These are phyloP conservation scores for Furcasterigmium furcatum DNA, from an alignment of 2,329 filamentous ascomycete genomes.

Conservation along the genomic window DNA sequence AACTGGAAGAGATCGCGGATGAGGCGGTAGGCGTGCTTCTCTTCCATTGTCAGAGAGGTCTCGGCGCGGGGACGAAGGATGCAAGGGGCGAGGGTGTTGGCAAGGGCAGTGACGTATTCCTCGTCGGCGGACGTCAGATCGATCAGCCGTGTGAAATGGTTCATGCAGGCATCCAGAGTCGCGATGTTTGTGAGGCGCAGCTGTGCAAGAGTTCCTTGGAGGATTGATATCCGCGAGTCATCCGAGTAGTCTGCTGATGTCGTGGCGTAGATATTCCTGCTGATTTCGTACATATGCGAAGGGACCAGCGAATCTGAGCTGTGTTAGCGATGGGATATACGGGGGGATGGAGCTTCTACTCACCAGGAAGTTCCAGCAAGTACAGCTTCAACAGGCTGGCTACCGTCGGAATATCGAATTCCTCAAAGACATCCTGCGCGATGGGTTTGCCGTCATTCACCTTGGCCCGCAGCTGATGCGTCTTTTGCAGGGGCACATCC, in stretches of 20 bases:
- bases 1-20: constrained; percentile 89
- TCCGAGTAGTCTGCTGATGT: constrained; percentile 74
- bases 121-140: constrained; percentile 96
- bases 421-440: constrained; percentile 71
- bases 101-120: constrained; percentile 71
- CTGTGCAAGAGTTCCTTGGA: constrained; percentile 94
- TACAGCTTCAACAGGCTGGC: constrained; percentile 93
- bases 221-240: constrained; percentile 77
- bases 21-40: constrained; percentile 87
- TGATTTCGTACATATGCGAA: constrained; percentile 96
- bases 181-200: constrained; percentile 96
- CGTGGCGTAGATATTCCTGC: constrained; percentile 93
- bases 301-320: constrained; percentile 88
- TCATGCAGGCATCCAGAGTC: constrained; percentile 96
- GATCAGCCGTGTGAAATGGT: constrained; percentile 94
- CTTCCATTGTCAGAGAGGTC: constrained; percentile 89
- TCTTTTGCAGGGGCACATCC: constrained; percentile 81
- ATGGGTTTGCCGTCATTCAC: constrained; percentile 87
- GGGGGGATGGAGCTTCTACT: constrained; percentile 25
- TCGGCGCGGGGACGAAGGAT: constrained; percentile 84
- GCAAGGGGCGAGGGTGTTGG: constrained; percentile 75
- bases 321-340: constrained; percentile 18
- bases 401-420: constrained; percentile 92
- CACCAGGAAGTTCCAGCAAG: constrained; percentile 89
- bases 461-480: constrained; percentile 76